Base-by-base conservation (phyloP, 148 eudicot species). In the Polygonum aviculare region DNA sequence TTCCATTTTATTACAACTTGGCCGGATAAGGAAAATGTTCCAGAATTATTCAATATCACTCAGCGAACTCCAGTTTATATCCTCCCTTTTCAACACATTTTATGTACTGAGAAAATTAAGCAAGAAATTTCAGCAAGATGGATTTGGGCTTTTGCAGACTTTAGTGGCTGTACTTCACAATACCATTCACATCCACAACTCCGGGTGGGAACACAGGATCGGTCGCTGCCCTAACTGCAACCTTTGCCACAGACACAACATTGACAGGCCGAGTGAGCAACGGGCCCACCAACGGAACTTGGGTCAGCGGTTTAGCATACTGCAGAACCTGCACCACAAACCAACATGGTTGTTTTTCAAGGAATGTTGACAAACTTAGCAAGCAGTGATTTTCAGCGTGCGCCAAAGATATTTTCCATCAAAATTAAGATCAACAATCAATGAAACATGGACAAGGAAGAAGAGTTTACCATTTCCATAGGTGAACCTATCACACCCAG, bases 141-240 rank as follows among this genome's bases (percentile, higher is more conserved):
- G 18, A 12, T 33, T 59, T 54, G 47, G 47, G 31, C 31, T 6
- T 76, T 77, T 35, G 36, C 44, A 9, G 81, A 82, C 82, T 82
- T 85, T 73, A 90, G 62, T 88, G 85, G 73, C 97, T 82, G 78
- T 90, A 88, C 7, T 90, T 89, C 48, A 80, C 5, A 55, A 92
- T 84, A 52, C 97, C 97, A 78, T 84, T 69, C 33, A 88, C 92
- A 76, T 92, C 97, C 10, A 92, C 76, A 1, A 92, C 87, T 62
- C 97, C 97, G 15, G 97, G 97, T 15, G 97, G 97, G 77, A 92
- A 92, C 16, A 88, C 94, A 73, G 90, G 90, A 79, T 92, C 97
- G 31, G 87, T 87, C 51, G 94, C 97, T n/a, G 92, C 97, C 87
- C 97, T 81, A 16, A 90, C 84, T 22, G 92, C 86, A 39, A 92